Conservation (phyloP, 495 filamentous ascomycete genomes). For the Delitschia confertaspora region DNA sequence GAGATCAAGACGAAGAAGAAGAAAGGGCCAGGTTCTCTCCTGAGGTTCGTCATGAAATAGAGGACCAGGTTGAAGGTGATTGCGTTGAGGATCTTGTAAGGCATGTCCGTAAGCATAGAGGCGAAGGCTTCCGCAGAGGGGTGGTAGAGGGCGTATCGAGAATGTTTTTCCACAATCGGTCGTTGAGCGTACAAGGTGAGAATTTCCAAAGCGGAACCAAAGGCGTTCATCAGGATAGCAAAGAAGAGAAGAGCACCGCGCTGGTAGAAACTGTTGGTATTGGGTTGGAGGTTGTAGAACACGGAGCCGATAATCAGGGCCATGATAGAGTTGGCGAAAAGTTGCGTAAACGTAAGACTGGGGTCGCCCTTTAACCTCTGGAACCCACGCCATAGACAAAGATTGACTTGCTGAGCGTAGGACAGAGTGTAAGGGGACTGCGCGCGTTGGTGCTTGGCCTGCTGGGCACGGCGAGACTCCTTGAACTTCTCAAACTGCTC, state of each 20-base stretch:
- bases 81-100: constrained; percentile 48
- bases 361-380: constrained; percentile 60
- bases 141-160: constrained; percentile 84
- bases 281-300: constrained; percentile 62
- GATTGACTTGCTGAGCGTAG: constrained; percentile 55
- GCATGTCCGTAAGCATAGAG: constrained; percentile 74
- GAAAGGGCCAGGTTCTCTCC: constrained; percentile 60
- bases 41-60: constrained; percentile 81
- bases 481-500: constrained; percentile 59
- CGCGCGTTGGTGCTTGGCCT: constrained; percentile 53
- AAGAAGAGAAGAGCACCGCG: constrained; percentile 84
- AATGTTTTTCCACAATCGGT: constrained; percentile 87
- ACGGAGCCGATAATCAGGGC: constrained; percentile 71
- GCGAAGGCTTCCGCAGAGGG: constrained; percentile 79
- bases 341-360: constrained; percentile 56
- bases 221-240: constrained; percentile 78
- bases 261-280: constrained; percentile 63
- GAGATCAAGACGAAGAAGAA: constrained; percentile 42
- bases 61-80: constrained; percentile 61
- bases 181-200: constrained; percentile 81
- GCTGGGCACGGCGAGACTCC: constrained; percentile 54
- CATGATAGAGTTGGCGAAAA: constrained; percentile 68
- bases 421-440: constrained; percentile 73
- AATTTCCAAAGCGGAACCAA: constrained; percentile 69
- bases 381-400: constrained; percentile 71